Evolutionary conservation across 208 protist species (phyloP), one percentile per base, ranked within the genome.

Genomic region (Borovskyia barvae): DNA sequence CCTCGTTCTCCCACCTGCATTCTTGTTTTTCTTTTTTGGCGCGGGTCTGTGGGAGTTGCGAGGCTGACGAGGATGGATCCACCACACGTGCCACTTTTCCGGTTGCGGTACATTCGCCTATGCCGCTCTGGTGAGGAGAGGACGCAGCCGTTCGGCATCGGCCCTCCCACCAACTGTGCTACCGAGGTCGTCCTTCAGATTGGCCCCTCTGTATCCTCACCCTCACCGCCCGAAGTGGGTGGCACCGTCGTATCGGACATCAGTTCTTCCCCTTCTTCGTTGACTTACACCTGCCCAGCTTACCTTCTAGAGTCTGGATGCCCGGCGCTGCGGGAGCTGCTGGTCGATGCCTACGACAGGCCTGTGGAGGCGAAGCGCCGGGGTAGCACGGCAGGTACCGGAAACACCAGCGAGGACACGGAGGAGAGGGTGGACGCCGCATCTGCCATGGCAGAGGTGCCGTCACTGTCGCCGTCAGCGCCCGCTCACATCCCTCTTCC

Each of bases 261-360:
- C 26, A 39, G 26, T 42, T 36, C 7, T 45, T 30, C 57, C 14
- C 43, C 22, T 14, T 25, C 30, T 35, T 33, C 36, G 47, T 30
- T 47, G 29, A 40, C 37, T 19, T 83, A 78, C 37, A 37, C 45
- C 11, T 86, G 72, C 36, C 84, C 84, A 0, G 37, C 70, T 15
- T 74, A 75, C 26, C 58, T 85, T 17, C 50, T 82, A 0, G 55
- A 76, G 37, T 58, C 45, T 15, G 72, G 72, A 9, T 85, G 67
- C 15, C 19, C 48, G 11, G 50, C 69, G 11, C 36, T 88, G 45
- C 63, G 68, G 15, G 77, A 85, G 30, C 6, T 77, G 9, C 54
- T 92, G 19, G 63, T 56, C 11, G 64, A 78, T 15, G 41, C 39
- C 1, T 51, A 73, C 7, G 58, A 57, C 19, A n/a, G n/a, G n/a